A percentile compares a stretch with the other conserved stretches of the same genome.
These are phyloP conservation scores for Hypomyces rosellus DNA, from an alignment of 2,329 filamentous ascomycete genomes.

Conservation along the genomic window DNA sequence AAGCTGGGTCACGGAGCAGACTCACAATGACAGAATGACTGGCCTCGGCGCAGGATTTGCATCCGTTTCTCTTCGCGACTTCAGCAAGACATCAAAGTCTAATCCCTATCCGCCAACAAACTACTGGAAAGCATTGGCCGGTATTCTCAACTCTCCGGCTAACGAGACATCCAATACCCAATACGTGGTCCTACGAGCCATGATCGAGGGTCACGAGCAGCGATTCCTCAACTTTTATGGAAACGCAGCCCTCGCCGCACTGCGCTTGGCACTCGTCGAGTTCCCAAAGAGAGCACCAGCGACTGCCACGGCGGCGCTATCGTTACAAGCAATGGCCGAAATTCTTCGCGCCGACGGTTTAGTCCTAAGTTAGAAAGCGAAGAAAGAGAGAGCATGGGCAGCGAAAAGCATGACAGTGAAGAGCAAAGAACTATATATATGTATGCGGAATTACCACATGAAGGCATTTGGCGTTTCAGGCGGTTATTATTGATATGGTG, in stretches of 20 bases:
- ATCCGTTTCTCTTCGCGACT: slow-evolving; percentile 75
- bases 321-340: slow-evolving; percentile 48
- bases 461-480: slow-evolving; percentile 10
- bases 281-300: slow-evolving; percentile 54
- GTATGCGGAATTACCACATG: slow-evolving; percentile 1
- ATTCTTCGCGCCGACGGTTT: slow-evolving; percentile 46
- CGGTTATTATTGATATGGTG: not conserved
- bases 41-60: slow-evolving; percentile 81
- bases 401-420: not conserved
- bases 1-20: slow-evolving; percentile 59
- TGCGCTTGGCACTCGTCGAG: slow-evolving; percentile 66
- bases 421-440: slow-evolving; percentile 3
- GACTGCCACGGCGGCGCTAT: slow-evolving; percentile 43
- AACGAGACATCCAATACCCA: slow-evolving; percentile 66
- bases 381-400: no score
- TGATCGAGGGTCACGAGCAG: slow-evolving; percentile 66
- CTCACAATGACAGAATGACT: slow-evolving; percentile 76
- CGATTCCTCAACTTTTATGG: slow-evolving; percentile 80
- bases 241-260: slow-evolving; percentile 61
- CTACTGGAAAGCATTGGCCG: slow-evolving; percentile 76
- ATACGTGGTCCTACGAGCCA: slow-evolving; percentile 60
- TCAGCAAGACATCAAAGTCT: slow-evolving; percentile 58
- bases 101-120: slow-evolving; percentile 73
- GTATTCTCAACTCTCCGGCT: slow-evolving; percentile 68
- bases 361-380: slow-evolving; percentile 29